Base-by-base conservation (phyloP, 1,139 yeast species). In the Kazachstania sp. region DNA sequence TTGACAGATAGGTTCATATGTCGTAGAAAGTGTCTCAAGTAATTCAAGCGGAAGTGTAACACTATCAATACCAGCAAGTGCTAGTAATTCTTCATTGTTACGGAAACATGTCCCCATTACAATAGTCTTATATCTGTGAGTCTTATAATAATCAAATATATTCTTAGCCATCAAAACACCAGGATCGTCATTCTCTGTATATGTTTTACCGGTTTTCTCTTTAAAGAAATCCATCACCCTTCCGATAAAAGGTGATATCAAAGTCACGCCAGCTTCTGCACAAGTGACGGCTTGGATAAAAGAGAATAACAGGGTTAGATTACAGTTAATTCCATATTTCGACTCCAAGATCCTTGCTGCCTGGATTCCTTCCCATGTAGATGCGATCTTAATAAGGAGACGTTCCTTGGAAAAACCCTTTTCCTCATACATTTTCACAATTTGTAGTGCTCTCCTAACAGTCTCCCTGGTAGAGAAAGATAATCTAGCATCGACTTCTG, bases 41-140 rank as follows among this genome's bases (percentile, higher is more conserved):
- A 92, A 78, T 67, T 77, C 78, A 66, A 97, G 97, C 60, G 97
- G 78, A 64, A 92, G 87, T 66, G 98, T 92, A 72, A 92, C 77
- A 79, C 73, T 88, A 71, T 92, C 98, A 67, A 87, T 83, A 70
- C 98, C 98, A 53, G 98, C 97, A 63, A 92, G 78, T 59, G 95
- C 96, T 73, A 83, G 84, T 72, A 92, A 86, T 75, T 92, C 97
- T 58, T 94, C 96, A 56, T 77, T 72, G 78, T 88, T 92, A 81
- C 98, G 88, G 86, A 92, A 92, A 50, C 97, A 90, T 52, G 98
- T 98, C 71, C 97, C 98, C 98, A 92, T 92, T 65, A 92, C 97
- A 69, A 90, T 88, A 70, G 98, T 92, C 64, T 90, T 77, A 81
- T 92, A 92, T 60, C 83, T 92, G 71, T 71, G 86, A 77, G 88